These are phyloP conservation scores for Chlorokybus atmophyticus DNA, from an alignment of 139 green algal genomes.

Conservation along the genomic window DNA sequence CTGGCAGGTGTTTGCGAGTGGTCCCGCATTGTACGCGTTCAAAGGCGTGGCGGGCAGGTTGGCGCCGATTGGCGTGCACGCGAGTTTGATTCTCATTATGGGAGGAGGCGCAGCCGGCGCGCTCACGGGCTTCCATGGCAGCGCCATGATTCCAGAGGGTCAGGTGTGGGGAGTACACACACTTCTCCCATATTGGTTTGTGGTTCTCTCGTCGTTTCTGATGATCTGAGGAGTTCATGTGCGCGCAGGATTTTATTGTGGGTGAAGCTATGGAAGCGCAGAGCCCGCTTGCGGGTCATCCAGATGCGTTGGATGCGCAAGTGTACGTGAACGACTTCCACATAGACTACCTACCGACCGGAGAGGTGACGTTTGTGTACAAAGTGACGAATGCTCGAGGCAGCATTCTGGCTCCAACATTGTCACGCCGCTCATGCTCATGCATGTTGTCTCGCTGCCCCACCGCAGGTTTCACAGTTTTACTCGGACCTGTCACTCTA, in stretches of 20 bases:
- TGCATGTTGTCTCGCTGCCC: slow-evolving; percentile 1
- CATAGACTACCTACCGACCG: slow-evolving; percentile 81
- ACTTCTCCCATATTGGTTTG: too few relatives aligned
- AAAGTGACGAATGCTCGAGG: too few relatives aligned
- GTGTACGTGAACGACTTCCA: slow-evolving; percentile 78
- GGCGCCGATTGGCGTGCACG: slow-evolving; percentile 91
- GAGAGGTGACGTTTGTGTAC: slow-evolving; percentile 40
- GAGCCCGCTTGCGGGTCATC: slow-evolving; percentile 1
- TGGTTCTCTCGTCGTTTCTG: too few relatives aligned
- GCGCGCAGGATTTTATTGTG: slow-evolving; percentile 16
- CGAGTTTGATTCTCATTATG: slow-evolving; percentile 73
- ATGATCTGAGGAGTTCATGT: neutral
- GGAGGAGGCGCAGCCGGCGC: slow-evolving; percentile 53
- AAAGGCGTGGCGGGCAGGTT: slow-evolving; percentile 83
- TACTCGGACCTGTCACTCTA: slow-evolving; percentile 61
- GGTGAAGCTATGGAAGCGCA: slow-evolving; percentile 4
- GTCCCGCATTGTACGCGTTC: slow-evolving; percentile 81
- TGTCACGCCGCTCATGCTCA: too few relatives aligned
- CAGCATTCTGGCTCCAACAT: too few relatives aligned
- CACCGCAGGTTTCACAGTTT: slow-evolving; percentile 62
- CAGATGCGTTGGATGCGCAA: slow-evolving; percentile 5
- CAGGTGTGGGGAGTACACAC: too few relatives aligned
- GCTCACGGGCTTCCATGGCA: slow-evolving; percentile 43
- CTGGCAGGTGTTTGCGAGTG: slow-evolving; percentile 65
- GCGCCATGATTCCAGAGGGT: slow-evolving; percentile 23